A percentile compares a stretch with the other conserved stretches of the same genome.
phyloP scores from a whole-genome alignment of 495 filamentous ascomycete species.

The Wilcoxina mikolae region DNA sequence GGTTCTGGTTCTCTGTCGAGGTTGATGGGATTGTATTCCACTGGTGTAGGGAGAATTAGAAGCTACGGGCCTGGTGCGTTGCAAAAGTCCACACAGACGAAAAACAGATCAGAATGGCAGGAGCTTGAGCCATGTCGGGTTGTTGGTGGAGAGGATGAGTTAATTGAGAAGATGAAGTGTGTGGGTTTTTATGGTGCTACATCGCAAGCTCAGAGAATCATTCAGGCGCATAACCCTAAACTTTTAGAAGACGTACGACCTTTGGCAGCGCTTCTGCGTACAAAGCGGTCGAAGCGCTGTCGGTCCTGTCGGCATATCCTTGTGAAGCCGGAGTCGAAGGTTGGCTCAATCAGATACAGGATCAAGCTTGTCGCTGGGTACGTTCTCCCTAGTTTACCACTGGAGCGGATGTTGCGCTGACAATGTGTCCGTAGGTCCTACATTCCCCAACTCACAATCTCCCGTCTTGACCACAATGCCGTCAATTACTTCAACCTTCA shows the following conservation, averaged over 20 bases:
- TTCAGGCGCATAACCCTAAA: constrained; percentile 16
- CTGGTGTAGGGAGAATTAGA: constrained; percentile 30
- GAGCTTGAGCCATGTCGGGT: constrained; percentile 13
- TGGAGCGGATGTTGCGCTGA: not conserved
- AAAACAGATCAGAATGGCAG: constrained; percentile 20
- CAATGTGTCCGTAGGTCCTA: constrained; percentile 46
- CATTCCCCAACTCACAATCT: constrained; percentile 64
- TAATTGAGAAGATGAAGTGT: constrained; percentile 20
- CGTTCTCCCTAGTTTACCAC: constrained; percentile 73
- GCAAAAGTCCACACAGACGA: not conserved
- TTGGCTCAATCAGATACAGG: constrained; percentile 68
- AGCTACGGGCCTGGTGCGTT: constrained; percentile 7
- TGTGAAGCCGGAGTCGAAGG: constrained; percentile 82
- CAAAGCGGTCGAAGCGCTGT: constrained; percentile 87
- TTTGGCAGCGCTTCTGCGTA: constrained; percentile 63
- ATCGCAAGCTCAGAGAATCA: constrained; percentile 14
- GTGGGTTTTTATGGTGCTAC: constrained; percentile 22
- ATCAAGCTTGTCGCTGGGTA: constrained; percentile 78
- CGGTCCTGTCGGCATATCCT: constrained; percentile 86
- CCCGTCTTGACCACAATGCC: constrained; percentile 41
- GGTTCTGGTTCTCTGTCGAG: constrained; percentile 62
- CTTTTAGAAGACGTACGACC: constrained; percentile 45
- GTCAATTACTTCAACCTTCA: constrained; percentile 35
- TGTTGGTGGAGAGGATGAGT: constrained; percentile 14
- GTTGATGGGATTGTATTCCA: constrained; percentile 80